phyloP scores from a whole-genome alignment of 495 filamentous ascomycete genomes.

The Talaromyces borbonicus region DNA sequence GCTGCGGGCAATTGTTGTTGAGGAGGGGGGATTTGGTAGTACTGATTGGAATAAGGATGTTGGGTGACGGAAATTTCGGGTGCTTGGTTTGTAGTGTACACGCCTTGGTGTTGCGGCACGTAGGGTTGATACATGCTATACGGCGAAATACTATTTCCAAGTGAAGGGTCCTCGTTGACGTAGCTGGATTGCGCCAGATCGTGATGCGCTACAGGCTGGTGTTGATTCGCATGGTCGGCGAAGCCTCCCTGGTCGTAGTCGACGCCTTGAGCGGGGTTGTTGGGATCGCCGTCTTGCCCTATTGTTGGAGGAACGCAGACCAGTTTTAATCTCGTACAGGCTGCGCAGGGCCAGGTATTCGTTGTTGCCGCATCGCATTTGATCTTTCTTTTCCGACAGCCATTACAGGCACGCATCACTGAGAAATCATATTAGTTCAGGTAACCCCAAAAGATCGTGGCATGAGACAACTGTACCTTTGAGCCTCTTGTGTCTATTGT shows the following conservation, averaged over 20 bases:
- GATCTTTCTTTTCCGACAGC: slow-evolving; percentile 72
- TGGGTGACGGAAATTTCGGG: slow-evolving; percentile 34
- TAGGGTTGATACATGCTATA: slow-evolving; percentile 32
- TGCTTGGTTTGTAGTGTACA: slow-evolving; percentile 64
- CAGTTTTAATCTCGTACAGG: slow-evolving; percentile 84
- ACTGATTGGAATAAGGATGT: slow-evolving; percentile 35
- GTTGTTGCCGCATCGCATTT: slow-evolving; percentile 98
- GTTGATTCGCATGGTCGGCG: slow-evolving; percentile 14
- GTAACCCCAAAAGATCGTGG: neutral
- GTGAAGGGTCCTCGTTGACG: slow-evolving; percentile 16
- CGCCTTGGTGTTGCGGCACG: slow-evolving; percentile 53
- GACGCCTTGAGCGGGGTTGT: slow-evolving; percentile 24
- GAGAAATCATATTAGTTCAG: slow-evolving; percentile 3
- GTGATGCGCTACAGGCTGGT: slow-evolving; percentile 21
- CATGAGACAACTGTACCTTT: slow-evolving; percentile 58
- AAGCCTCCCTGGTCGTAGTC: slow-evolving; percentile 19
- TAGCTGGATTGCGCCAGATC: slow-evolving; percentile 22
- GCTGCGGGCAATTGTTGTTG: slow-evolving; percentile 37
- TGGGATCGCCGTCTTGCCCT: slow-evolving; percentile 69
- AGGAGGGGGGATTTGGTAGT: slow-evolving; percentile 44
- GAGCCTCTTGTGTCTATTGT: slow-evolving; percentile 93
- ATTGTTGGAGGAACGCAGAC: slow-evolving; percentile 89
- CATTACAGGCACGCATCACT: slow-evolving; percentile 99
- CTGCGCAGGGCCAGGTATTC: slow-evolving; percentile 96
- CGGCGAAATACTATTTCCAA: slow-evolving; percentile 17